These are phyloP conservation scores for Lactarius indigo DNA, from an alignment of 768 basidiomycete genomes.

Conservation along the genomic window DNA sequence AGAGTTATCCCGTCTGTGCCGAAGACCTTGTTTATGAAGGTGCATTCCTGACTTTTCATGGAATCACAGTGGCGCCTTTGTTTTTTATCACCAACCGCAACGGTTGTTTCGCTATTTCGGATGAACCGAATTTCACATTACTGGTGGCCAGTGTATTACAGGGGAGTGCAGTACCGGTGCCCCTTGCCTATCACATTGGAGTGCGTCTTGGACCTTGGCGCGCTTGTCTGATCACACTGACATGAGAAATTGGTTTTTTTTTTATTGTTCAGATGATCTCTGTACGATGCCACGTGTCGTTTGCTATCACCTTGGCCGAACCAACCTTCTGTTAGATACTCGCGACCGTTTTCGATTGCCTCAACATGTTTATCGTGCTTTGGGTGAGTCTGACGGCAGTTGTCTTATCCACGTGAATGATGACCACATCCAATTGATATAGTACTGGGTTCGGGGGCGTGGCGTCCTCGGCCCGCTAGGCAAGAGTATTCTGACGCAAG, in stretches of 20 bases:
- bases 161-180: neutral
- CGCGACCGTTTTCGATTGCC: slow-evolving; percentile 9
- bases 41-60: neutral
- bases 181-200: slow-evolving; percentile 15
- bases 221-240: neutral
- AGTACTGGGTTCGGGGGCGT: slow-evolving; percentile 18
- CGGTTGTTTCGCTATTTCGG: slow-evolving; percentile 17
- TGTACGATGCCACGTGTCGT: neutral
- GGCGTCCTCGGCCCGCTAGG: slow-evolving; percentile 15
- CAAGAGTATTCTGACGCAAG: slow-evolving; percentile 22
- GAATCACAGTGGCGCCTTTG: slow-evolving; percentile 2
- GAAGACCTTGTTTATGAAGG: neutral
- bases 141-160: neutral
- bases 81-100: neutral
- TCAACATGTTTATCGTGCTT: slow-evolving; percentile 17
- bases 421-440: neutral
- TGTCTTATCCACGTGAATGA: neutral
- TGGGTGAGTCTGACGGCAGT: neutral
- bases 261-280: slow-evolving; percentile 13
- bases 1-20: slow-evolving; percentile 6
- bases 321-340: neutral
- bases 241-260: neutral
- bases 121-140: neutral
- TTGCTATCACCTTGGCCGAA: neutral
- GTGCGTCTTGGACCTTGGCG: slow-evolving; percentile 2